phyloP scores from a whole-genome alignment of 768 basidiomycete species.

The Boletales sp. region DNA sequence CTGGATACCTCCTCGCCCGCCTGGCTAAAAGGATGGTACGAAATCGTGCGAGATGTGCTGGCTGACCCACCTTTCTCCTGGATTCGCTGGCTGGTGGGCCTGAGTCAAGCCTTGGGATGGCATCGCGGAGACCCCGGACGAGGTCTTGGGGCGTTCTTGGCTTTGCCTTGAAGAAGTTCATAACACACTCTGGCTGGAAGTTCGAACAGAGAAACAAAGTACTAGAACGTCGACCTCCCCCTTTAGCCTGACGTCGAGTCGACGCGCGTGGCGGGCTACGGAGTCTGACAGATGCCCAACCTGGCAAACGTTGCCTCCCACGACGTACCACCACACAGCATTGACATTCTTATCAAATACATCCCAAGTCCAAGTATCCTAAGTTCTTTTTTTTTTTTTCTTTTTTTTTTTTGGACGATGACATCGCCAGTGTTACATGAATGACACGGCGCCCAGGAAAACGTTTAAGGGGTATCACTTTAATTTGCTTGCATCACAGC shows the following conservation, averaged over 20 bases:
- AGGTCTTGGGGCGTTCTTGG: constrained; percentile 84
- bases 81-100: constrained; percentile 73
- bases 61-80: constrained; percentile 67
- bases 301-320: neutral
- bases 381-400: too few species aligned
- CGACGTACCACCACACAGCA: too few species aligned
- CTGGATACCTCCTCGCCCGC: constrained; percentile 87
- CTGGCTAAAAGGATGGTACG: constrained; percentile 36
- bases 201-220: neutral
- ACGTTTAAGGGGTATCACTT: too few species aligned
- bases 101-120: constrained; percentile 71
- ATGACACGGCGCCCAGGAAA: too few species aligned
- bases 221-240: too few species aligned
- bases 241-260: too few species aligned
- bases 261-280: too few species aligned
- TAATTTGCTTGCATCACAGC: neutral
- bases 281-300: constrained; percentile 15
- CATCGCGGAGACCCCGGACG: constrained; percentile 76
- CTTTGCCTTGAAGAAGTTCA: constrained; percentile 98
- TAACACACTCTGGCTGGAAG: constrained; percentile 24
- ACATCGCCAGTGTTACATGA: too few species aligned
- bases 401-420: too few species aligned
- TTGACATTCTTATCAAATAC: too few species aligned
- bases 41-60: neutral
- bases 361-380: too few species aligned